A percentile compares a stretch with the other conserved stretches of the same genome.
Conservation (phyloP, 257 asterid species). For the Buddleja alternifolia region DNA sequence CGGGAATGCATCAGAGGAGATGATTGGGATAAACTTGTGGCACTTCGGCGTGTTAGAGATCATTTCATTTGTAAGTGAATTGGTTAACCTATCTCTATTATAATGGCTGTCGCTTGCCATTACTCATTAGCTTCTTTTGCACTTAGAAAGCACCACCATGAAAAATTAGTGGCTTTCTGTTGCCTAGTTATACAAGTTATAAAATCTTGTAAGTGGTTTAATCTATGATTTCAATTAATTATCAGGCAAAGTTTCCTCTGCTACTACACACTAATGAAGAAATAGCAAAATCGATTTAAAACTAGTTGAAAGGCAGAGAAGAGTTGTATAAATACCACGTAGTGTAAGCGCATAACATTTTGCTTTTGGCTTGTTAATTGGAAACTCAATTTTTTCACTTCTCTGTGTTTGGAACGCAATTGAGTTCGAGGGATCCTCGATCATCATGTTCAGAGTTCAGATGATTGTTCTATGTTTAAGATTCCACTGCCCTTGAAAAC, state of each 20-base stretch:
- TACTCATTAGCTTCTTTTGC: slow-evolving; percentile 4
- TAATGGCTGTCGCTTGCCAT: background rate
- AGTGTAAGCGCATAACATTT: background rate
- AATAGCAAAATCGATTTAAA: background rate
- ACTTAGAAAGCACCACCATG: background rate
- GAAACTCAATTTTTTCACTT: background rate
- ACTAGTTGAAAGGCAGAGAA: background rate
- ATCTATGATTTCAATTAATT: background rate
- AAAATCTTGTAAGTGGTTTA: background rate
- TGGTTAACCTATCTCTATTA: background rate
- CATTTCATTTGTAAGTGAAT: slow-evolving; percentile 91
- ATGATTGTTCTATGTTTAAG: background rate
- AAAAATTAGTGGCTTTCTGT: background rate
- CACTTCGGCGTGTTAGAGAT: slow-evolving; percentile 80
- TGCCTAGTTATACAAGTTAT: background rate
- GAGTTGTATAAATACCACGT: background rate
- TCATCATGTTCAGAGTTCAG: background rate
- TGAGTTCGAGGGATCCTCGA: background rate
- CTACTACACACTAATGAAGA: background rate
- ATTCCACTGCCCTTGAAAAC: background rate
- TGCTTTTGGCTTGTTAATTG: background rate
- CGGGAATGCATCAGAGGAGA: slow-evolving; percentile 89
- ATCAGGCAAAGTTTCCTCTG: background rate
- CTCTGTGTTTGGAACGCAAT: background rate
- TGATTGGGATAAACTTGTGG: slow-evolving; percentile 75